phyloP scores from a whole-genome alignment of 306 rosid species.

The Heteromeles arbutifolia region DNA sequence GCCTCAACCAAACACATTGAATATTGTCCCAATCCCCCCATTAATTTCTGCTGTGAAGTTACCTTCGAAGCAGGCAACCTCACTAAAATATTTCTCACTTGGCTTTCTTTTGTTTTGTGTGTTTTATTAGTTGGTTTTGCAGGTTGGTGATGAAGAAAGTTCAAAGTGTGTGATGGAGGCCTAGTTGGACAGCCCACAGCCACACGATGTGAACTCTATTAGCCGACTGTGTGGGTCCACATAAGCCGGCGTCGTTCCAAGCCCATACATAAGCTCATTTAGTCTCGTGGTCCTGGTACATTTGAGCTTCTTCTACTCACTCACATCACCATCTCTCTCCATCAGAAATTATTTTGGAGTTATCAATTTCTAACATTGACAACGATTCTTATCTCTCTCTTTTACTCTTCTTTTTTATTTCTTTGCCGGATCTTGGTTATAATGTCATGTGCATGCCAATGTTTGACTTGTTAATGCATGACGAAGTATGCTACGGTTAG shows the following conservation, averaged over 20 bases:
- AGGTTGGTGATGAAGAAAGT: neutral
- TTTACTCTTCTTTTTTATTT: too few species aligned
- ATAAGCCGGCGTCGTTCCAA: neutral
- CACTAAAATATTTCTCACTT: neutral
- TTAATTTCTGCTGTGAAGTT: neutral
- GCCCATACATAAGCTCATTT: neutral
- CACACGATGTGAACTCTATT: neutral
- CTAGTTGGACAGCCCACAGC: neutral
- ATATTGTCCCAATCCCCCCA: neutral
- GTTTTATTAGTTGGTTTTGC: neutral
- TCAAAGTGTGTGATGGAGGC: neutral
- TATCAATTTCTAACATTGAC: too few species aligned
- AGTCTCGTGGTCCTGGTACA: neutral
- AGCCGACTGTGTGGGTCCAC: neutral
- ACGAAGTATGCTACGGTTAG: too few species aligned
- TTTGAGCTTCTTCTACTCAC: neutral
- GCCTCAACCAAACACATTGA: neutral
- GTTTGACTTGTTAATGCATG: too few species aligned
- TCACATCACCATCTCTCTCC: neutral
- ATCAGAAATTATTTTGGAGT: too few species aligned
- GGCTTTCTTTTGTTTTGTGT: neutral
- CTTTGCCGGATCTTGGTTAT: too few species aligned
- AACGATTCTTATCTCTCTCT: too few species aligned
- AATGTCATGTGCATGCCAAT: too few species aligned
- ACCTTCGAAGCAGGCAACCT: slow-evolving; percentile 2